Evolutionary conservation across 179 eudicot genomes (phyloP).

Genomic region (Silene vulgaris): DNA sequence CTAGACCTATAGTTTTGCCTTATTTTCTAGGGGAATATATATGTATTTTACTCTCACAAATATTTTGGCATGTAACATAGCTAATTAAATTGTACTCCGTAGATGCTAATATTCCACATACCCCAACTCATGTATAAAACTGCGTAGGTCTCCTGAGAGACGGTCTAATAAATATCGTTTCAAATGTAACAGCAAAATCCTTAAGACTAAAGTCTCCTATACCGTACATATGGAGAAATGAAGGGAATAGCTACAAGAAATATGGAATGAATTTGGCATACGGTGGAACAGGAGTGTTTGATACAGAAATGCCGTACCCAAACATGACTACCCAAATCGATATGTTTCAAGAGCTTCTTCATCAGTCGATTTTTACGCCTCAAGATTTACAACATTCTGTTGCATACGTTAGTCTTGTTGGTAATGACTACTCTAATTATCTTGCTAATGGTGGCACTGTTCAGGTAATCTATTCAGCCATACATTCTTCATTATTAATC

Average conservation of each 20-base stretch:
- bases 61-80: no score
- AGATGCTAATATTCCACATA: no score
- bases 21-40: no score
- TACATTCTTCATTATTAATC: neutral
- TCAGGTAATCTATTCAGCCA: slow-evolving; percentile 31
- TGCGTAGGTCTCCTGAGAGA: no score
- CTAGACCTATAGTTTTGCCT: no score
- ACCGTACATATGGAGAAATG: slow-evolving; percentile 44
- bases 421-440: slow-evolving; percentile 63
- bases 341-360: slow-evolving; percentile 35
- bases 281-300: slow-evolving; percentile 85
- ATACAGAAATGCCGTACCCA: slow-evolving; percentile 49
- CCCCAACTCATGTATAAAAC: no score
- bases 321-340: slow-evolving; percentile 81
- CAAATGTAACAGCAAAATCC: slow-evolving; percentile 36
- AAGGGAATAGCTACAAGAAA: slow-evolving; percentile 17
- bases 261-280: slow-evolving; percentile 69
- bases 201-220: slow-evolving; percentile 62
- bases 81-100: no score
- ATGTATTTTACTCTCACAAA: no score
- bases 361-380: slow-evolving; percentile 29
- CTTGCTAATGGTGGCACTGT: slow-evolving; percentile 41
- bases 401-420: slow-evolving; percentile 52
- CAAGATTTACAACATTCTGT: slow-evolving; percentile 44
- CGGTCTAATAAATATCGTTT: no score